These are phyloP conservation scores for Neocatenulostroma microsporum DNA, from an alignment of 2,329 filamentous ascomycete species.

Conservation along the genomic window DNA sequence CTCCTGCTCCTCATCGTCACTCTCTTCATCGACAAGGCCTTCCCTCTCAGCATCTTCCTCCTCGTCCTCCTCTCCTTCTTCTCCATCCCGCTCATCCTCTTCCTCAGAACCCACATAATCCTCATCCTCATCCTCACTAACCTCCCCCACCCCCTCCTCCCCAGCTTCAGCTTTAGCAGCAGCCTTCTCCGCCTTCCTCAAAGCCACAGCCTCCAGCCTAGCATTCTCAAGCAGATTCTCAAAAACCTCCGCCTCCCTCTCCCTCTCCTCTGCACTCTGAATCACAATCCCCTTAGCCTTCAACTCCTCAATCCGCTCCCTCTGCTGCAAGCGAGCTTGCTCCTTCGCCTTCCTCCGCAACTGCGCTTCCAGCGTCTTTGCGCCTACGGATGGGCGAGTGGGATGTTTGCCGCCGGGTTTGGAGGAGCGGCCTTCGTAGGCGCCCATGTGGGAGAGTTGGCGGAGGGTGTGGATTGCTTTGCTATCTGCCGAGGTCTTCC, in stretches of 20 bases:
- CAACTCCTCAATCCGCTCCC: conserved; percentile 68
- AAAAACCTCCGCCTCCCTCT: conserved; percentile 70
- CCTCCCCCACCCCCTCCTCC: conserved; percentile 23
- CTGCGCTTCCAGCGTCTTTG: conserved; percentile 58
- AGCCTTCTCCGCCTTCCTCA: conserved; percentile 68
- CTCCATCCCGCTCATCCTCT: conserved; percentile 22
- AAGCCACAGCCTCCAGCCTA: conserved; percentile 67
- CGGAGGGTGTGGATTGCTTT: conserved; percentile 27
- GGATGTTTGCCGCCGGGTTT: conserved; percentile 49
- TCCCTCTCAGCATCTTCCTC: conserved; percentile 31
- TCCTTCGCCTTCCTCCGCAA: conserved; percentile 65
- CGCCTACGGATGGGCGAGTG: conserved; percentile 54
- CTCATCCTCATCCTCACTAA: conserved; percentile 49
- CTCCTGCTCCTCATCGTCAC: no score
- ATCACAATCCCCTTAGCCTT: conserved; percentile 72
- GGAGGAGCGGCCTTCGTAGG: conserved; percentile 26
- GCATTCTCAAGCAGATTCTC: conserved; percentile 85
- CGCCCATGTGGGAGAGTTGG: conserved; percentile 28
- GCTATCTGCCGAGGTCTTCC: conserved; percentile 18
- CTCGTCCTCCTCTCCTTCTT: conserved; percentile 24
- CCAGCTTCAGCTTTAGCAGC: conserved; percentile 58
- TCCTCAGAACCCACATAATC: conserved; percentile 36
- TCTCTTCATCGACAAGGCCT: conserved; percentile 22
- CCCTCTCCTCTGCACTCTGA: conserved; percentile 78
- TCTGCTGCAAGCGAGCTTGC: conserved; percentile 70